Evolutionary conservation across 2,329 filamentous ascomycete genomes (phyloP), one percentile per base, ranked within the genome.

Genomic region (Pseudocercospora eumusae): DNA sequence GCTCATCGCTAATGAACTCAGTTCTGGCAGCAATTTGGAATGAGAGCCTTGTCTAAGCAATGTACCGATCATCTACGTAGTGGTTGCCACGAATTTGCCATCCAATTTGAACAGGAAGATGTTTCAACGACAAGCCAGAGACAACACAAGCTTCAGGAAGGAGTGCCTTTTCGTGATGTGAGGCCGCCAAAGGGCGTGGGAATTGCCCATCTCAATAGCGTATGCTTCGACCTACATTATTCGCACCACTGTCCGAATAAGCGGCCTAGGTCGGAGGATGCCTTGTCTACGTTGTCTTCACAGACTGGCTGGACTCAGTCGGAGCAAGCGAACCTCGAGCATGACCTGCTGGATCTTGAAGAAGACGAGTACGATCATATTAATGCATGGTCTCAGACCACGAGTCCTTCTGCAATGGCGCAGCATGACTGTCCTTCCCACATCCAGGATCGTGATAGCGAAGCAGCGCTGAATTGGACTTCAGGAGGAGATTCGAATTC

Each of bases 151-250:
- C 64, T 72, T 23, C 57, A 52, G 5, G 42, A 59, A 15, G 66
- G 60, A 18, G 64, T 69, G n/a, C 69, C 71, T 7, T 54, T 74
- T 15, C 49, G 63, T 23, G 61, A 70, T 31, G 52, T 69, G 13
- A 50, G 61, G 21, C 60, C 64, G n/a, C 67, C 66, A 18, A 15
- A 52, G 23, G 65, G 64, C 4, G 53, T 67, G 6, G 50, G 2
- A 15, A 60, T 44, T 18, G 42, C 57, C 18, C 28, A 57, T 27
- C 57, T 69, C 27, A 61, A 75, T 4, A 68, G 65, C 6, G 67
- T 79, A 2, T 64, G 62, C 18, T 63, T 79, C 1, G 57, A 56
- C 2, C 57, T 75, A 58, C 54, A 69, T 3, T 57, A 74, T 23
- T 31, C 27, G 21, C 45, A 27, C 20, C 21, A 44, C 18, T 21